A percentile compares a stretch with the other conserved stretches of the same genome.
Evolutionary conservation across 352 stramenopile species (phyloP).

Genomic region (Phytophthora cryptogea): DNA sequence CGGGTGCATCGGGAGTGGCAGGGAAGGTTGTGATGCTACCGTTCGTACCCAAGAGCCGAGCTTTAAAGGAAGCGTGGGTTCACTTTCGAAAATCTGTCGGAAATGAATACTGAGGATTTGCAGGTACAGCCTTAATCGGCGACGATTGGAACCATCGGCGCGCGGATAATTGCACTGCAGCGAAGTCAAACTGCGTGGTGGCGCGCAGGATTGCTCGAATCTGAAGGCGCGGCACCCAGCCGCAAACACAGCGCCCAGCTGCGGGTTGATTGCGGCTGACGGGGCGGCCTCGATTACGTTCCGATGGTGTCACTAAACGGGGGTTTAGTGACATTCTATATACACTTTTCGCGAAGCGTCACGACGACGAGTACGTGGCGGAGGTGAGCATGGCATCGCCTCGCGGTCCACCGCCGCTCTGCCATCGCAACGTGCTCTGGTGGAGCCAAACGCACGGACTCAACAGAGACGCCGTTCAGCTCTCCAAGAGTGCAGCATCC

Average conservation of each 20-base stretch:
- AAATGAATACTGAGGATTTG: constrained; percentile 7
- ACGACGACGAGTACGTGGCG: not conserved
- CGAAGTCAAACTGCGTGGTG: not conserved
- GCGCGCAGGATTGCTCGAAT: constrained; percentile 10
- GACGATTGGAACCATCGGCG: too few relatives aligned
- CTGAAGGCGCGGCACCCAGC: constrained; percentile 7
- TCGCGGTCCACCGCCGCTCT: constrained; percentile 4
- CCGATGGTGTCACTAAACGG: constrained; percentile 12
- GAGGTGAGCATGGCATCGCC: not conserved
- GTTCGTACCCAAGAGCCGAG: not conserved
- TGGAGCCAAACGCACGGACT: constrained; percentile 28
- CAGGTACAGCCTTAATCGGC: too few relatives aligned
- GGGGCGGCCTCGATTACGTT: not conserved
- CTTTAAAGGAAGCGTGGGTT: constrained; percentile 16
- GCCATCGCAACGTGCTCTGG: constrained; percentile 20
- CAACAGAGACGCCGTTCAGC: not conserved
- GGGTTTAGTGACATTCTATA: constrained; percentile 4
- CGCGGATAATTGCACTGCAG: not conserved
- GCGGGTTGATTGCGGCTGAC: constrained; percentile 12
- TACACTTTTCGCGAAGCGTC: constrained; percentile 8
- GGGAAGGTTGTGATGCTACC: not conserved
- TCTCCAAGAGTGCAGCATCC: not conserved
- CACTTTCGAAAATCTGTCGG: constrained; percentile 15
- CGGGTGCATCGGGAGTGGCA: not conserved
- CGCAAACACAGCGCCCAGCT: constrained; percentile 16